These are phyloP conservation scores for Eucalyptus shirleyi DNA, from an alignment of 345 rosid species.

Conservation along the genomic window DNA sequence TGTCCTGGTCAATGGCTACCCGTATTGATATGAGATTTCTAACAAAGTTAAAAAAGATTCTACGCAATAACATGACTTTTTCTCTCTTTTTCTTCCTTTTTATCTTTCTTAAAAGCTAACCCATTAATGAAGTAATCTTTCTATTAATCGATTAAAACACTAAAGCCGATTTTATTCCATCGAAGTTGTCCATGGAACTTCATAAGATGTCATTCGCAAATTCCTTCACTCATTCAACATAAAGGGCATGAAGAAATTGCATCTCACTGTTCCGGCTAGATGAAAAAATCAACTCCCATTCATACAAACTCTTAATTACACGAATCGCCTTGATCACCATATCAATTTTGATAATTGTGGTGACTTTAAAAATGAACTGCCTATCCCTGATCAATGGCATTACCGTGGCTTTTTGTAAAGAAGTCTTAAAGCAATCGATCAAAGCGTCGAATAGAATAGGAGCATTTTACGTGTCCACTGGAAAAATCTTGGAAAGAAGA, in stretches of 20 bases:
- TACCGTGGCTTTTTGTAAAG: not conserved
- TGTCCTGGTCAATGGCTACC: not conserved
- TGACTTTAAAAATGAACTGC: not conserved
- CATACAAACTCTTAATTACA: not conserved
- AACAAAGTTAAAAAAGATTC: not conserved
- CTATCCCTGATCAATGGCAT: not conserved
- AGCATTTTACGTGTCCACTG: not conserved
- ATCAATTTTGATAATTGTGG: not conserved
- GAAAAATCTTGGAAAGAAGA: not conserved
- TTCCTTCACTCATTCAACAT: not conserved
- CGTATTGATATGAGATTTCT: not conserved
- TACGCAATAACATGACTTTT: not conserved
- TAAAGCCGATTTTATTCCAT: not conserved
- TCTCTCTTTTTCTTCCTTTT: not conserved
- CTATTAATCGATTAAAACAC: not conserved
- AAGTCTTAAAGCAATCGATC: not conserved
- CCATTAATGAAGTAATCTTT: not conserved
- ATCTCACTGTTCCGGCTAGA: not conserved
- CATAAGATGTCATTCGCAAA: not conserved
- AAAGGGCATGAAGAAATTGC: not conserved
- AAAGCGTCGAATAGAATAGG: not conserved
- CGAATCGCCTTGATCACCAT: not conserved
- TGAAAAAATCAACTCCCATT: not conserved
- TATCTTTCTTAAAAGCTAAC: not conserved
- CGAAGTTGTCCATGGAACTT: not conserved